Percentiles rank a stretch among this genome's conserved stretches.
Conservation (phyloP, 257 asterid genomes). For the Salvia hispanica region DNA sequence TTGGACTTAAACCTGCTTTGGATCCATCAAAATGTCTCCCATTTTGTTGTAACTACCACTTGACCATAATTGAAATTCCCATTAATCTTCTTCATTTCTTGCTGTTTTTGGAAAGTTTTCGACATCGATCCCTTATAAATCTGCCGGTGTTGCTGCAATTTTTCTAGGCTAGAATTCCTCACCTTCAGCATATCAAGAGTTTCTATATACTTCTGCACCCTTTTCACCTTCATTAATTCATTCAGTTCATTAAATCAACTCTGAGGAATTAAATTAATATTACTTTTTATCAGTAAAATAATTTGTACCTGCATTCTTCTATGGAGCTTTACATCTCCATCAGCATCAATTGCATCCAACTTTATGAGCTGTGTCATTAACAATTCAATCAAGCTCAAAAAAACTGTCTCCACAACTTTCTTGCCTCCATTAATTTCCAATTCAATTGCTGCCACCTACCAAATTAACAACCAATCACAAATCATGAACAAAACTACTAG, state of each 20-base stretch:
- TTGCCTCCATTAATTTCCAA: constrained; percentile 71
- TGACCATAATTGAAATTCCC: constrained; percentile 44
- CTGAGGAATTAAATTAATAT: background rate
- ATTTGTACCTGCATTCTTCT: constrained; percentile 83
- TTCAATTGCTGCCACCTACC: constrained; percentile 73
- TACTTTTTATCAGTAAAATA: background rate
- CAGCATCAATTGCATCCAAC: constrained; percentile 81
- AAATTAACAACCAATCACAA: constrained; percentile 16
- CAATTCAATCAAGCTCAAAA: constrained; percentile 67
- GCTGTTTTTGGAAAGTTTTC: constrained; percentile 38
- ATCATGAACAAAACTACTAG: background rate
- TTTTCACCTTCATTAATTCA: constrained; percentile 62
- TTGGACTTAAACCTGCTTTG: constrained; percentile 25
- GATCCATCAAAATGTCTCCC: constrained; percentile 69
- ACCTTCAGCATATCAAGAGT: constrained; percentile 71
- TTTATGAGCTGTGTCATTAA: constrained; percentile 84
- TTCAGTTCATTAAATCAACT: background rate
- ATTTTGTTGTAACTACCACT: constrained; percentile 67
- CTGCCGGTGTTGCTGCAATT: constrained; percentile 20
- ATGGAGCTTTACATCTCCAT: constrained; percentile 83
- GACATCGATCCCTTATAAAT: constrained; percentile 30
- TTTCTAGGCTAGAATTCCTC: constrained; percentile 51
- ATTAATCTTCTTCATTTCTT: constrained; percentile 40
- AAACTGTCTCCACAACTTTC: constrained; percentile 64
- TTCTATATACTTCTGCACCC: constrained; percentile 86